Base-by-base conservation (phyloP, 2,329 filamentous ascomycete species). In the Colletotrichum nymphaeae region DNA sequence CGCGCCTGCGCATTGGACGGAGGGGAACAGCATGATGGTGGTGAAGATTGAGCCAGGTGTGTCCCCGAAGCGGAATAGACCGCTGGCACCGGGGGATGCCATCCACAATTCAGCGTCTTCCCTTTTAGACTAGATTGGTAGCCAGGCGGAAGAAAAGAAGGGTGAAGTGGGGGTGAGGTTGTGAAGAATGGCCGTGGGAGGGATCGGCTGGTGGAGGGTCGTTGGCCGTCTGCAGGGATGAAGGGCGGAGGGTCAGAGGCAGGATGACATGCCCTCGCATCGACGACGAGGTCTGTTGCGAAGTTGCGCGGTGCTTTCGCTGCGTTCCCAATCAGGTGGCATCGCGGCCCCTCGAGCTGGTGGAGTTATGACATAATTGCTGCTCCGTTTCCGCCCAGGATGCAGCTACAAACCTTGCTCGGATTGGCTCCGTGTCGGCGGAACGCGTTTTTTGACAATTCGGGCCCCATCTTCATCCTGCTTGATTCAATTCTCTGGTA, bases 201-300 rank as follows among this genome's bases (percentile, higher is more conserved):
- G 35, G 57, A 35, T 32, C 57, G 28, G n/a, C 57, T 59, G 30
- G 62, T 35, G 58, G 58, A 62, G 58, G 42, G 59, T 32, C 63
- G 22, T 32, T 32, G 30, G 49, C 19, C 59, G 35, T 57, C 58
- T 68, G 42, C 66, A 63, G 55, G 69, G 76, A 77, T 75, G 73
- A 63, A 22, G 64, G 59, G 73, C 42, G 56, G 56, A 71, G 32
- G 55, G 57, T 74, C 72, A 69, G 65, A 78, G 77, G 78, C 76
- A 81, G 76, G 77, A 81, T 80, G 79, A 79, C 79, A 80, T 78
- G 76, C 76, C 60, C 49, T 62, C 59, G 60, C 71, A 72, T 58
- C 67, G 24, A 64, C 30, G 22, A 49, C 14, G 49, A 30, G 52
- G 26, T 53, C 37, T 49, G 14, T 49, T 49, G 19, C 42, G 42